Conservation (phyloP, 306 rosid species). For the Prinsepia uniflora region DNA sequence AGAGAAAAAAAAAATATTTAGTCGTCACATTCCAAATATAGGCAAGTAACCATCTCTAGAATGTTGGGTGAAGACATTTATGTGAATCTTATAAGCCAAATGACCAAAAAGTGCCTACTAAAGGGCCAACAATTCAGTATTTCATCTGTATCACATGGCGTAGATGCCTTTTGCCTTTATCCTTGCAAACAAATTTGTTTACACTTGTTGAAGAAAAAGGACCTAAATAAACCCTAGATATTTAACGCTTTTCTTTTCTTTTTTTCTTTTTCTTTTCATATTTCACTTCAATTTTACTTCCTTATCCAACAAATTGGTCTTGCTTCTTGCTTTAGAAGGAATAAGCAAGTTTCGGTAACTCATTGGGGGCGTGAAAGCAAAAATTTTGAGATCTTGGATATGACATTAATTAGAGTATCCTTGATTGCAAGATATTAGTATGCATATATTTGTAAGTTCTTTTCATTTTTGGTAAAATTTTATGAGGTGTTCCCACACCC, state of each 20-base stretch:
- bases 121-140: neutral
- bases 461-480: too few species aligned
- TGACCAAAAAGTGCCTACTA: neutral
- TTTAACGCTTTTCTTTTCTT: neutral
- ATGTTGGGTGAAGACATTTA: neutral
- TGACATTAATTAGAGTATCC: too few species aligned
- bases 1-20: too few species aligned
- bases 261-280: neutral
- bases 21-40: too few species aligned
- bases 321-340: neutral
- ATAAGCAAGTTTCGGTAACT: neutral
- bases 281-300: conserved; percentile 10
- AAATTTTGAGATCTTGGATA: conserved; percentile 4
- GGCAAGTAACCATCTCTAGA: neutral
- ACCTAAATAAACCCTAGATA: neutral
- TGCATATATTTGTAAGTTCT: too few species aligned
- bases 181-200: neutral
- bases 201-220: neutral
- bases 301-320: conserved; percentile 11
- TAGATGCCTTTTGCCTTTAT: conserved; percentile 8
- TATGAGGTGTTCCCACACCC: too few species aligned
- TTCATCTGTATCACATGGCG: neutral
- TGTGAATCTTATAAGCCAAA: conserved; percentile 15
- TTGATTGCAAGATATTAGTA: too few species aligned
- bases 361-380: conserved; percentile 14